Conservation (phyloP, 257 asterid species). For the Plantago elongata region DNA sequence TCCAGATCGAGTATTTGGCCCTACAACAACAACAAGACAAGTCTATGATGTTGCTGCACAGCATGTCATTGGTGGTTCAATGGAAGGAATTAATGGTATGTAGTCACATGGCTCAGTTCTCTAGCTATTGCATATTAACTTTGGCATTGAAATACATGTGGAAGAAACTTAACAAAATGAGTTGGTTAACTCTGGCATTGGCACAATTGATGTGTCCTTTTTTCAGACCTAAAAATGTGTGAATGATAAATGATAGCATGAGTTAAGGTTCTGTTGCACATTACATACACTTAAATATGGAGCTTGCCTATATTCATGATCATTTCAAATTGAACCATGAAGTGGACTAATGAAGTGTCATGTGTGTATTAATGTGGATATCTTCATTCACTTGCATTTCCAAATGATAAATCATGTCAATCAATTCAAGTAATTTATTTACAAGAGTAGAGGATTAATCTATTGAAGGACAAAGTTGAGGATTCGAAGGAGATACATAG, state of each 20-base stretch:
- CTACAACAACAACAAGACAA: slow-evolving; percentile 97
- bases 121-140: slow-evolving; percentile 17
- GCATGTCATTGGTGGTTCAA: slow-evolving; percentile 80
- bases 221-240: not conserved
- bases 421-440: not conserved
- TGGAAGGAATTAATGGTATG: slow-evolving; percentile 96
- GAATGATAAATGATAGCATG: slow-evolving; percentile 7
- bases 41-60: slow-evolving; percentile 97
- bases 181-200: slow-evolving; percentile 9
- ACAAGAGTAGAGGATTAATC: slow-evolving; percentile 1
- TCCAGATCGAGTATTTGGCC: slow-evolving; percentile 97
- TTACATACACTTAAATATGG: not conserved
- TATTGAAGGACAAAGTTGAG: not conserved
- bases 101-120: slow-evolving; percentile 16
- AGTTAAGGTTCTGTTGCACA: not conserved
- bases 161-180: slow-evolving; percentile 16
- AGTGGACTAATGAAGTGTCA: not conserved
- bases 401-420: not conserved
- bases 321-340: not conserved
- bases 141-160: slow-evolving; percentile 9
- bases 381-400: not conserved
- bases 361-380: not conserved
- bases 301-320: not conserved
- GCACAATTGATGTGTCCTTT: slow-evolving; percentile 9
- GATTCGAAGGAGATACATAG: not conserved